phyloP scores from a whole-genome alignment of 257 asterid genomes.

The Petrea volubilis region DNA sequence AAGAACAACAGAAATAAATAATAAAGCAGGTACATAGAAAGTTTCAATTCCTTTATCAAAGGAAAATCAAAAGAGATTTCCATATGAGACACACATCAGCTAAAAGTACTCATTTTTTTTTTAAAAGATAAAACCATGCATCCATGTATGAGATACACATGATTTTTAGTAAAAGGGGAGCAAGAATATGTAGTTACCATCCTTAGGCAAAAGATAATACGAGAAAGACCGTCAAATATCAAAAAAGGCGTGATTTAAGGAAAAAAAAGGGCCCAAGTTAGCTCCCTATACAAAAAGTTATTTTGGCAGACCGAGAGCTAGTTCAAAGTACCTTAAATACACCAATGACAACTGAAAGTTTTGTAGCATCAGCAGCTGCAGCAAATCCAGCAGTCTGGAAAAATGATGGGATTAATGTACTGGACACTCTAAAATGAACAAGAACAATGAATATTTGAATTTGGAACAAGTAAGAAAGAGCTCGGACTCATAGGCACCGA shows the following conservation, averaged over 20 bases:
- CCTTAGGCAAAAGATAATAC: no score
- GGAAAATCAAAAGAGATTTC: not conserved
- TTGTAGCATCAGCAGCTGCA: slow-evolving; percentile 96
- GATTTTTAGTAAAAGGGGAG: no score
- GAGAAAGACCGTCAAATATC: no score
- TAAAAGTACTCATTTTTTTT: slow-evolving; percentile 41
- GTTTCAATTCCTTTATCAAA: not conserved
- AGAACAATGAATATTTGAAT: not conserved
- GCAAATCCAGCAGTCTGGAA: slow-evolving; percentile 85
- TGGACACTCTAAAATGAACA: slow-evolving; percentile 9
- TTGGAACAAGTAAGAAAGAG: slow-evolving; percentile 1
- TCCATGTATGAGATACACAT: no score
- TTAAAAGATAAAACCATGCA: no score
- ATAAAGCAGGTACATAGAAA: not conserved
- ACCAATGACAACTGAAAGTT: slow-evolving; percentile 86
- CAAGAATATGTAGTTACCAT: no score
- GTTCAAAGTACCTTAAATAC: slow-evolving; percentile 68
- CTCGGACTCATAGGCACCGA: not conserved
- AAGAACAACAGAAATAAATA: slow-evolving; percentile 10
- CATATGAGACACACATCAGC: not conserved
- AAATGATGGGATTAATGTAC: slow-evolving; percentile 20
- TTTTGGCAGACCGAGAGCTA: no score
- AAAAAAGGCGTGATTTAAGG: no score
- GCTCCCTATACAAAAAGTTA: no score
- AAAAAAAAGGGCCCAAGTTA: no score